Conservation (phyloP, 2,329 filamentous ascomycete genomes). For the Chrysosphaeria jannelii region DNA sequence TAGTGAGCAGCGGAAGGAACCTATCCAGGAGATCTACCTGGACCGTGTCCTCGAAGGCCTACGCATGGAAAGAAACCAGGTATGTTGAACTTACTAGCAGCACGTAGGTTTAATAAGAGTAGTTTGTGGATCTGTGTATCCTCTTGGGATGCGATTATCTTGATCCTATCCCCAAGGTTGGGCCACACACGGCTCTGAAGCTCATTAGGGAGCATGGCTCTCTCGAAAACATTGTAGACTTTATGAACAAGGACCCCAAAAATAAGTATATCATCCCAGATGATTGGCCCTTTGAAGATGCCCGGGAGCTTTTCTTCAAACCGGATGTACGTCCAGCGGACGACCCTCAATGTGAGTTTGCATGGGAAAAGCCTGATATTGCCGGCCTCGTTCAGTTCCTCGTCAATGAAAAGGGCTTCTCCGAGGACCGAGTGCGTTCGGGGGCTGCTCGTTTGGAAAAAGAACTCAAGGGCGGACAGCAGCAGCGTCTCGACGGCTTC, state of each 20-base stretch:
- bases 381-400: slow-evolving; percentile 75
- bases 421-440: slow-evolving; percentile 65
- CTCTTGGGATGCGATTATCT: slow-evolving; percentile 93
- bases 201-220: slow-evolving; percentile 76
- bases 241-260: slow-evolving; percentile 44
- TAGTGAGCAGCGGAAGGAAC: slow-evolving; percentile 89
- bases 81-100: too few relatives aligned
- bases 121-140: slow-evolving; percentile 97
- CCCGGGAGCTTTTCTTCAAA: slow-evolving; percentile 68
- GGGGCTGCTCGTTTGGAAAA: slow-evolving; percentile 58
- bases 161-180: slow-evolving; percentile 83
- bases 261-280: slow-evolving; percentile 65
- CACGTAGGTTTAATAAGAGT: too few relatives aligned
- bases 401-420: slow-evolving; percentile 87
- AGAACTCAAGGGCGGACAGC: slow-evolving; percentile 71
- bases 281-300: slow-evolving; percentile 90
- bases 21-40: slow-evolving; percentile 81
- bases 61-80: slow-evolving; percentile 64
- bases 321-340: slow-evolving; percentile 68
- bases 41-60: slow-evolving; percentile 67
- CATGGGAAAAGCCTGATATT: slow-evolving; percentile 83
- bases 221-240: slow-evolving; percentile 64
- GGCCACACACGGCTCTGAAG: slow-evolving; percentile 72
- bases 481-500: slow-evolving; percentile 79
- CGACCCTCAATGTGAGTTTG: slow-evolving; percentile 75